Percentiles rank a stretch among this genome's conserved stretches.
phyloP scores from a whole-genome alignment of 2,329 filamentous ascomycete species.

The Colletotrichum karsti region DNA sequence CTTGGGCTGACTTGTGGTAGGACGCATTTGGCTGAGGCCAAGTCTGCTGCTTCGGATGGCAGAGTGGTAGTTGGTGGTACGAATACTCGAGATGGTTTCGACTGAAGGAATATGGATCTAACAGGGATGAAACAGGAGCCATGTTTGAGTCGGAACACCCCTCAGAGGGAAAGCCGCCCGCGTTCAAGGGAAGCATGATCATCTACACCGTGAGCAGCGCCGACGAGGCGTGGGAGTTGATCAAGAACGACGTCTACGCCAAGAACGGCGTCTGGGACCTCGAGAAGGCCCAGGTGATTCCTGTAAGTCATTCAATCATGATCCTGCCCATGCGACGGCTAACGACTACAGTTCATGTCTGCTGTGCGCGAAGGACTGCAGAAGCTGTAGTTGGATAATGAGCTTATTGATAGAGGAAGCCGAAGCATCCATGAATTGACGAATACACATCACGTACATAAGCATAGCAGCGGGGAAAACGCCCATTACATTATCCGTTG shows the following conservation, averaged over 20 bases:
- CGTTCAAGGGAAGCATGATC: constrained; percentile 19
- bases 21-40: constrained; percentile 18
- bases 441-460: not conserved
- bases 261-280: constrained; percentile 34
- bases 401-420: not conserved
- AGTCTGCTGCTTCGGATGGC: constrained; percentile 30
- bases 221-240: constrained; percentile 31
- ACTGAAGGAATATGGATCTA: rapidly evolving
- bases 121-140: not conserved
- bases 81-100: not conserved
- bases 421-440: not conserved
- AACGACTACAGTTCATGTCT: not conserved
- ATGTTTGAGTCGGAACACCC: constrained; percentile 23
- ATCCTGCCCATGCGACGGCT: not conserved
- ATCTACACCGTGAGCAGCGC: constrained; percentile 15
- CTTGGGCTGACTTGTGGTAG: not conserved
- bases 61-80: constrained; percentile 28
- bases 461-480: not conserved
- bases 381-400: too few relatives aligned
- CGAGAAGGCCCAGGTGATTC: constrained; percentile 33
- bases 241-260: constrained; percentile 32
- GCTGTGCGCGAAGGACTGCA: constrained; percentile 9
- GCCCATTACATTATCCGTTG: not conserved
- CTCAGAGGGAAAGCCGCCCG: constrained; percentile 1
- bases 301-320: constrained; percentile 19